Base-by-base conservation (phyloP, 371 early-diverging fungal genomes). In the Apophysomyces ossiformis region DNA sequence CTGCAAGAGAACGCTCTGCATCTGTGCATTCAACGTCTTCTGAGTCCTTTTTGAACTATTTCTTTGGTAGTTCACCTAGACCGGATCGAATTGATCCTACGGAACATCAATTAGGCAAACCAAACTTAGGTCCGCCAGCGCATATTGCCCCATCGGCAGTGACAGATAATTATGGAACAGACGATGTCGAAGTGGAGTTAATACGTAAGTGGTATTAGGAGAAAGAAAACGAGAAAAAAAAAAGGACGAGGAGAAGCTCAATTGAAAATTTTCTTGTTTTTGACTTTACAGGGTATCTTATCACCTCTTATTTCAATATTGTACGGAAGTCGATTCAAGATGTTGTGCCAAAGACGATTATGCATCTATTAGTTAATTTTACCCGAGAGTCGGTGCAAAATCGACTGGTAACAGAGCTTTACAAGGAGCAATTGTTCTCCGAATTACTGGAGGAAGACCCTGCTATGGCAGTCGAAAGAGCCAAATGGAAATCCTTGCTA, bases 271-370 rank as follows among this genome's bases (percentile, higher is more conserved):
- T 26, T 26, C 32, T 26, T 0, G 32, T 26, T 26, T 26, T 26
- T 26, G 32, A 26, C 37, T 45, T 9, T 37, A 1, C 67, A 89
- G 89, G 88, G 21, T 87, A 87, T 1, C 77, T 94, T 61, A 92
- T 94, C 47, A 79, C 84, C 5, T 88, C 91, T n/a, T 95, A 97
- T 77, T 94, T 96, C 73, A 83, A 88, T 59, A 92, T 95, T 68
- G 89, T 94, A 8, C 87, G 94, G 66, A 92, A 92, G 75, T 86
- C 89, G 11, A 89, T 96, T 43, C 90, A 93, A 69, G 96, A 97
- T 62, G 76, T 93, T 66, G 95, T 97, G 4, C 97, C 97, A 11
- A 97, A 97, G 72, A 94, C 96, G 0, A 89, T 96, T 65, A 95
- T 97, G 94, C 91, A 92, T 69, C 66, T 93, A 57, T 74, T 94